Conservation (phyloP, 1,139 yeast species). For the Saccharomycopsis phalli region DNA sequence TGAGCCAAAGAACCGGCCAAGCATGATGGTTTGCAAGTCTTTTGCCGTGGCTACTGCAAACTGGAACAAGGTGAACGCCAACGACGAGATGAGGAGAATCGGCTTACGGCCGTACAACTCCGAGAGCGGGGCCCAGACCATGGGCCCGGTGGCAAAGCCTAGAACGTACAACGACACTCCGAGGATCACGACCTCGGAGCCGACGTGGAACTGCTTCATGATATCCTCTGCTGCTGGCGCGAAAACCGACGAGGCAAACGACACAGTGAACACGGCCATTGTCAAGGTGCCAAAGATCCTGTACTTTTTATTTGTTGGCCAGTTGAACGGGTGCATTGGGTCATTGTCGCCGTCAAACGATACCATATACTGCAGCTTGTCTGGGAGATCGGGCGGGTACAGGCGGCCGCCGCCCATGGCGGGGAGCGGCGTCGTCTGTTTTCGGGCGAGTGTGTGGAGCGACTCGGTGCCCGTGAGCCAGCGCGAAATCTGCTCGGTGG, state of each 20-base stretch:
- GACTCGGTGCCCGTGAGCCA: slow-evolving; percentile 31
- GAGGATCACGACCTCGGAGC: slow-evolving; percentile 47
- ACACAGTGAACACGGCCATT: slow-evolving; percentile 35
- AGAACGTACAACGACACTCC: slow-evolving; percentile 66
- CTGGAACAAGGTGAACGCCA: slow-evolving; percentile 41
- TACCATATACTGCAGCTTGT: slow-evolving; percentile 43
- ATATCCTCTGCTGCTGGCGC: slow-evolving; percentile 42
- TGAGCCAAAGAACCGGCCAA: slow-evolving; percentile 72
- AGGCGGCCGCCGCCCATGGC: slow-evolving; percentile 51
- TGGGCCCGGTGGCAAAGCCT: slow-evolving; percentile 80
- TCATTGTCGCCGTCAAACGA: slow-evolving; percentile 53
- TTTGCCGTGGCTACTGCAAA: slow-evolving; percentile 70
- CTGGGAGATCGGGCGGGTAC: slow-evolving; percentile 45
- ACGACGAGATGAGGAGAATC: slow-evolving; percentile 44
- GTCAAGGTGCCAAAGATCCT: slow-evolving; percentile 35
- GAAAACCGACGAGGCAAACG: slow-evolving; percentile 60
- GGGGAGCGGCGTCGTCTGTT: slow-evolving; percentile 29
- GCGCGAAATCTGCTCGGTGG: slow-evolving; percentile 23
- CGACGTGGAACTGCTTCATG: slow-evolving; percentile 39
- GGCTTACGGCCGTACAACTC: slow-evolving; percentile 65
- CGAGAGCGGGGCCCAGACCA: slow-evolving; percentile 73
- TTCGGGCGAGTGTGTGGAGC: slow-evolving; percentile 21
- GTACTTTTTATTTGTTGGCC: slow-evolving; percentile 38
- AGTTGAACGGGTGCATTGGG: slow-evolving; percentile 55
- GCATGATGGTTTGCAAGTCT: slow-evolving; percentile 61